Evolutionary conservation across 495 filamentous ascomycete genomes (phyloP).

Genomic region (Entonaema liquescens): DNA sequence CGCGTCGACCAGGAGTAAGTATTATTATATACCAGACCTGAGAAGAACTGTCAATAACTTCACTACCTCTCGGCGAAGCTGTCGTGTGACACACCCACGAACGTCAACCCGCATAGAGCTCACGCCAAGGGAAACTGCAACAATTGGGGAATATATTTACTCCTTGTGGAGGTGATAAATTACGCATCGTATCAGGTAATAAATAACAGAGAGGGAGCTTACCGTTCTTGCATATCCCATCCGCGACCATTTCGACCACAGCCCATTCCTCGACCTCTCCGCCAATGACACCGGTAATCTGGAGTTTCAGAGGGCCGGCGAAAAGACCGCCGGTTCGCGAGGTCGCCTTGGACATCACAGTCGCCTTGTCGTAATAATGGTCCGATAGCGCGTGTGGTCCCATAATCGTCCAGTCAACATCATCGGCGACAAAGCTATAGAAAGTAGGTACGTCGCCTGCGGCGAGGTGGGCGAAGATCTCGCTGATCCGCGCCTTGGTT

Average conservation of each 20-base stretch:
- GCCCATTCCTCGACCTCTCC: slow-evolving; percentile 20
- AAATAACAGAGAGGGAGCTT: neutral
- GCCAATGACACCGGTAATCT: slow-evolving; percentile 7
- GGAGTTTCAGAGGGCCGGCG: slow-evolving; percentile 10
- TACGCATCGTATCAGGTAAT: neutral
- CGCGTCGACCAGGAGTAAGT: slow-evolving; percentile 18
- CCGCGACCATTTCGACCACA: slow-evolving; percentile 15
- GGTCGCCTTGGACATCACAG: too few species aligned
- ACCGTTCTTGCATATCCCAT: slow-evolving; percentile 23
- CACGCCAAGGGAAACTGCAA: neutral
- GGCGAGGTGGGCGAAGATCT: slow-evolving; percentile 6
- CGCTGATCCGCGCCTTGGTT: slow-evolving; percentile 4
- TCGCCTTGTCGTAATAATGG: too few species aligned
- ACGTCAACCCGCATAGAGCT: neutral
- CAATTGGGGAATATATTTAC: neutral
- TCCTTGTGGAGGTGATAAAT: neutral
- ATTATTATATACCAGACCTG: slow-evolving; percentile 9
- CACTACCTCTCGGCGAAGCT: neutral
- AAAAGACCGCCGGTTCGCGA: too few species aligned
- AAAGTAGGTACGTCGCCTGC: slow-evolving; percentile 2
- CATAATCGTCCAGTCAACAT: slow-evolving; percentile 12
- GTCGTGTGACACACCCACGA: neutral
- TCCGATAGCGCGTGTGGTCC: too few species aligned
- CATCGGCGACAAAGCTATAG: slow-evolving; percentile 11
- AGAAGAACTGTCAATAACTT: neutral